Evolutionary conservation across 202 grass and related monocot genomes (phyloP).

Genomic region (Saccharum hybrid): DNA sequence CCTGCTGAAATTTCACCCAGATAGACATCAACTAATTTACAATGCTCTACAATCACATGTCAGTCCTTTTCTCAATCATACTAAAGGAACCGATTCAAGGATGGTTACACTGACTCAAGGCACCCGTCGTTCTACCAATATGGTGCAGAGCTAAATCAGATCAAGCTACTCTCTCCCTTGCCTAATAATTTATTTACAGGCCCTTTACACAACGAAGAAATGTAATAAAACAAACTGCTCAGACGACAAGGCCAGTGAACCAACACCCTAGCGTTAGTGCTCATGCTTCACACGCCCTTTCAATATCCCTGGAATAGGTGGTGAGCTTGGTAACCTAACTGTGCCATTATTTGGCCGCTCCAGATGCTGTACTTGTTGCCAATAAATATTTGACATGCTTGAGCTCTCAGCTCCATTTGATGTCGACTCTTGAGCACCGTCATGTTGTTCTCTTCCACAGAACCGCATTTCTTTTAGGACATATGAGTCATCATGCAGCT

Average conservation of each 20-base stretch:
- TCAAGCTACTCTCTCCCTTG: conserved; percentile 49
- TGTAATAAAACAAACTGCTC: conserved; percentile 44
- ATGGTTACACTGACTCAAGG: conserved; percentile 34
- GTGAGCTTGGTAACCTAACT: conserved; percentile 59
- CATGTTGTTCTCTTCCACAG: conserved; percentile 57
- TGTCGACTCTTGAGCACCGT: conserved; percentile 29
- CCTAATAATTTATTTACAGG: conserved; percentile 88
- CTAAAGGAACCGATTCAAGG: conserved; percentile 2
- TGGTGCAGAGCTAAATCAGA: conserved; percentile 49
- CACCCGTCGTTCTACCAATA: conserved; percentile 37
- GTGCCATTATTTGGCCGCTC: conserved; percentile 51
- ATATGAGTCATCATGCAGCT: conserved; percentile 88
- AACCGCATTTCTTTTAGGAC: conserved; percentile 91
- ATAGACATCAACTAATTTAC: conserved; percentile 35
- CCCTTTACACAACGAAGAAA: conserved; percentile 57
- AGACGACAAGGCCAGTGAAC: conserved; percentile 31
- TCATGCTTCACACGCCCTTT: conserved; percentile 90
- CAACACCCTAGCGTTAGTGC: conserved; percentile 52
- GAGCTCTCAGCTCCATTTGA: conserved; percentile 68
- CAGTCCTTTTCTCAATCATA: conserved; percentile 1
- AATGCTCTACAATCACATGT: conserved; percentile 33
- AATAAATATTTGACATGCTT: conserved; percentile 62
- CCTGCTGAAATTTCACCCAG: conserved; percentile 3
- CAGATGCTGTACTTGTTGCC: conserved; percentile 59
- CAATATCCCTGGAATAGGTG: conserved; percentile 88